Evolutionary conservation across 2,329 filamentous ascomycete species (phyloP), one percentile per base, ranked within the genome.

Genomic region (Bipolaris victoriae): DNA sequence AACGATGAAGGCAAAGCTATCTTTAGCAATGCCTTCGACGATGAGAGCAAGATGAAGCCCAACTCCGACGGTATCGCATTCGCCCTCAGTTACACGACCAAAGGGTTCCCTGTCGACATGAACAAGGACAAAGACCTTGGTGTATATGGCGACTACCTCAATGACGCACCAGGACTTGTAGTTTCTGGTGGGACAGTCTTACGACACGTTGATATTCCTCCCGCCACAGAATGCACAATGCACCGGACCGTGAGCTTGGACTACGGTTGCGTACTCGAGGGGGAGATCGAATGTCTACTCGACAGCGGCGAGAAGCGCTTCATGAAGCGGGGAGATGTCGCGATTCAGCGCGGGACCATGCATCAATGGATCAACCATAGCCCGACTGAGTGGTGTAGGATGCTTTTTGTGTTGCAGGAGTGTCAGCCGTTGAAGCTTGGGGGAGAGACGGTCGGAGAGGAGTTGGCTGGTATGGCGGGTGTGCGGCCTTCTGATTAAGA

Each of bases 61-160:
- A 77, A 72, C 68, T 77, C 69, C 59, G 78, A 81, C 60, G 78
- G 79, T 37, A 78, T 82, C 33, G 75, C 74, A 15, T 84, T 84
- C 63, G 77, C 76, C 29, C 78, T 84, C 31, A 77, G 76, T 56
- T 85, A 84, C 70, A 79, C 80, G 7, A 81, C 83, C 4, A 77
- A 79, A 45, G 69, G 76, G 45, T 80, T 78, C 50, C 83, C 83
- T 0, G 77, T 81, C 29, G 67, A 80, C 47, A 73, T 86, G 60
- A 74, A 76, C 61, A 61, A 72, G 20, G 77, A 81, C 56, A 66
- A 75, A 51, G 83, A 86, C 65, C 70, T 85, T 15, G 62, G 69
- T 7, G 72, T 76, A 7, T 84, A 85, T 69, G 69, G 77, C 29
- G 60, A 66, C 36, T 80, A 79, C 59, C 73, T 84, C 39, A 63